These are phyloP conservation scores for Cryoendolithus antarcticus DNA, from an alignment of 2,329 filamentous ascomycete genomes.

Conservation along the genomic window DNA sequence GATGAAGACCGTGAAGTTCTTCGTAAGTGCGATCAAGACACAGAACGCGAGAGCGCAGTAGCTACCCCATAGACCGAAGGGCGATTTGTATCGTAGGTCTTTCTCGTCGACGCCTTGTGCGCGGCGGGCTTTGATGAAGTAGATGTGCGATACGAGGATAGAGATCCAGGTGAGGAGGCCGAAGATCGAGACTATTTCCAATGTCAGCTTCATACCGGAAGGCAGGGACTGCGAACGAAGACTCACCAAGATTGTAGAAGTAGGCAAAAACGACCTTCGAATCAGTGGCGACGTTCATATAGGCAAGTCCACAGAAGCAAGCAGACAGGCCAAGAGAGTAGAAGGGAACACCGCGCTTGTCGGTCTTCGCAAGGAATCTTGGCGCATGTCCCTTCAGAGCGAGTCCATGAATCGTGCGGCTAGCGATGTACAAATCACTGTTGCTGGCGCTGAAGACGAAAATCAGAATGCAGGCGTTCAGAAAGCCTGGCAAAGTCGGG, in stretches of 20 bases:
- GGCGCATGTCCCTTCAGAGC: conserved; percentile 62
- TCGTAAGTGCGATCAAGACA: conserved; percentile 62
- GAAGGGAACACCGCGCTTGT: conserved; percentile 59
- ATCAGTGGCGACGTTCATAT: conserved; percentile 33
- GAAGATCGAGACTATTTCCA: conserved; percentile 21
- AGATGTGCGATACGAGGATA: conserved; percentile 37
- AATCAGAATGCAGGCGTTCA: conserved; percentile 62
- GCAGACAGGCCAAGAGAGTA: conserved; percentile 51
- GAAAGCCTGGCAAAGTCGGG: conserved; percentile 48
- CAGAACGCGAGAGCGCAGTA: conserved; percentile 58
- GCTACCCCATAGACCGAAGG: conserved; percentile 59
- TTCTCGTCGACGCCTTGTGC: conserved; percentile 35
- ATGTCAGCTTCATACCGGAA: too few relatives aligned
- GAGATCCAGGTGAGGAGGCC: conserved; percentile 37
- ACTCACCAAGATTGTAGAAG: conserved; percentile 30
- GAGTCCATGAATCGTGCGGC: conserved; percentile 55
- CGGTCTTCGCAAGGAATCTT: conserved; percentile 56
- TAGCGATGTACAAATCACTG: conserved; percentile 64
- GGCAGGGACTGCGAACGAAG: too few relatives aligned
- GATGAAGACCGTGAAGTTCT: conserved; percentile 68
- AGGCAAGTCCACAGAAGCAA: conserved; percentile 46
- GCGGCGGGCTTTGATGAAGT: conserved; percentile 32
- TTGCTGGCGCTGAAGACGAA: conserved; percentile 70
- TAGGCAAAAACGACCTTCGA: conserved; percentile 34
- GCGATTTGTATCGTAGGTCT: conserved; percentile 45